phyloP scores from a whole-genome alignment of 2,329 filamentous ascomycete genomes.

The Colletotrichum sp. region DNA sequence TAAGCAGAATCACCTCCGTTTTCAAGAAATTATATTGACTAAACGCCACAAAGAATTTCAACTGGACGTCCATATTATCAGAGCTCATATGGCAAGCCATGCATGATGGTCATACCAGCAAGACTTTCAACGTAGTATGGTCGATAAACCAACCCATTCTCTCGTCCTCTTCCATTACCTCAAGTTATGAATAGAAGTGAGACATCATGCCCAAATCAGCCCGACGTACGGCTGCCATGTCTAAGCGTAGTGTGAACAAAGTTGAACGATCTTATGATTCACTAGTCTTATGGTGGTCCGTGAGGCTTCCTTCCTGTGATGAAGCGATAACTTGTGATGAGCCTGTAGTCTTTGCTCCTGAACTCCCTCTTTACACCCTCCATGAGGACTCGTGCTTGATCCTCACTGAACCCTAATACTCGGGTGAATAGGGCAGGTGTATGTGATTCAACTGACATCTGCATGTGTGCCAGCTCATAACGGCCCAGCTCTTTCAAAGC shows the following conservation, averaged over 20 bases:
- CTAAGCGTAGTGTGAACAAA: accelerated
- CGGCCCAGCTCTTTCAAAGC: slow-evolving; percentile 39
- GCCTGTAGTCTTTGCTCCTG: slow-evolving; percentile 34
- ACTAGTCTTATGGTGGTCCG: not conserved
- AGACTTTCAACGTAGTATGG: accelerated
- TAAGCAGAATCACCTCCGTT: accelerated
- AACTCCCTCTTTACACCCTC: slow-evolving; percentile 45
- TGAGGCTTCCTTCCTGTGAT: slow-evolving; percentile 32
- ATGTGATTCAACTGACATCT: slow-evolving; percentile 47
- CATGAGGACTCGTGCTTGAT: slow-evolving; percentile 46
- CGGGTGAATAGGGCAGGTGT: slow-evolving; percentile 44
- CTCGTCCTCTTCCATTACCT: not conserved
- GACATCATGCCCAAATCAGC: not conserved
- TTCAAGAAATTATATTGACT: not conserved
- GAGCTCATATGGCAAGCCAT: not conserved
- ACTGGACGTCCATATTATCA: not conserved
- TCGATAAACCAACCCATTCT: accelerated
- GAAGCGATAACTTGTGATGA: slow-evolving; percentile 40
- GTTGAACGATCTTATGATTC: not conserved
- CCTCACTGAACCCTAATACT: slow-evolving; percentile 40
- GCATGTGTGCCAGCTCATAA: slow-evolving; percentile 43
- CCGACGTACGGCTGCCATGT: accelerated
- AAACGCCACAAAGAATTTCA: not conserved
- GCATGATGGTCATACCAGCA: not conserved
- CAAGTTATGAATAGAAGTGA: not conserved